Conservation (phyloP, 331 rosid species). For the Quercus phellos region DNA sequence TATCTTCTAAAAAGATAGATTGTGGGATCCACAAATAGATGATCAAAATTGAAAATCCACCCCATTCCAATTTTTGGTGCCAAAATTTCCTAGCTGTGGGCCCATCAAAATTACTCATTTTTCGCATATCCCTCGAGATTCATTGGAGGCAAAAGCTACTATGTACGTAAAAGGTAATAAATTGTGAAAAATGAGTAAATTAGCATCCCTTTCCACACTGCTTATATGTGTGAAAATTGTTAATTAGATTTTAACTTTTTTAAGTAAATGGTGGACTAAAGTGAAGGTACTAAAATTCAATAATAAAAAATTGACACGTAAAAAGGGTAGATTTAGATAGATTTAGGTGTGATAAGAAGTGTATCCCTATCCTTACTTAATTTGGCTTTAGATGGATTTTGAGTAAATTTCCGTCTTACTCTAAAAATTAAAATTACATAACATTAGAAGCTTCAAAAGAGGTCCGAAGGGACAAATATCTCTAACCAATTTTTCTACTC, state of each 20-base stretch:
- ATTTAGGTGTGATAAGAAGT: too few species aligned
- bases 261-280: too few species aligned
- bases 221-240: too few species aligned
- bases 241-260: too few species aligned
- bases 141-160: not conserved
- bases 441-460: not conserved
- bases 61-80: not conserved
- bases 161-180: too few species aligned
- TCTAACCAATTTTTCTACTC: not conserved
- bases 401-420: too few species aligned
- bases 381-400: too few species aligned
- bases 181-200: not conserved
- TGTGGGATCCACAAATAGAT: constrained; percentile 15
- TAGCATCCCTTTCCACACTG: too few species aligned
- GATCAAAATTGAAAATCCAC: not conserved
- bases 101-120: not conserved
- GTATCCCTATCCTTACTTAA: too few species aligned
- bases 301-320: too few species aligned
- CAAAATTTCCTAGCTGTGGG: not conserved
- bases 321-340: too few species aligned
- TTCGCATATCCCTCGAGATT: not conserved
- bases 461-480: not conserved
- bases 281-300: too few species aligned
- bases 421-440: not conserved
- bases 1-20: constrained; percentile 19